Evolutionary conservation across 352 stramenopile genomes (phyloP), one percentile per base, ranked within the genome.

Genomic region (Achlya hypogyna): DNA sequence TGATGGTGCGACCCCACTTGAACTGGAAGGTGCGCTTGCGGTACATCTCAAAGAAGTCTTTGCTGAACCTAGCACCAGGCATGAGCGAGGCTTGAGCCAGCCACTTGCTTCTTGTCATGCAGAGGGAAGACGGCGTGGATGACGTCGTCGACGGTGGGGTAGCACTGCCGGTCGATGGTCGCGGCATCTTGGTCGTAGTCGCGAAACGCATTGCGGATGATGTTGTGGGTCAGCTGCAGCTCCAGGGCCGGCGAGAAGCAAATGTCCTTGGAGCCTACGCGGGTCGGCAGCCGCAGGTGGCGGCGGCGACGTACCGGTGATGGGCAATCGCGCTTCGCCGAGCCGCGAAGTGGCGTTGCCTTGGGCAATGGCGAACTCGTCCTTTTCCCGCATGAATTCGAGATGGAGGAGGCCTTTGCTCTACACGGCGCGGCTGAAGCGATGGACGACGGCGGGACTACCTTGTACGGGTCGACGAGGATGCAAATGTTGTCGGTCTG

Each of bases 121-220:
- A 95, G 70, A 18, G 86, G 86, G 58, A 95, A 92, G 40, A 79
- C 90, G 22, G 91, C 79, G 12, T 90, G 78, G 25, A 95, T 75
- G 4, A 91, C 74, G 52, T 95, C 86, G 29, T 72, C 78, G 31
- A 91, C 79, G 0, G 81, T 89, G 20, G 92, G 73, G 62, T 90
- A 81, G 51, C 86, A 89, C 66, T 91, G 91, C 20, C 91, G 76
- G 62, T 91, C 84, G 31, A 91, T 82, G 18, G 90, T 78, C 81
- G 83, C 91, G 62, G 91, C 86, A 53, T 95, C 86, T 68, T 91
- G 92, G 64, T 95, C 86, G 43, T 92, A 95, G 69, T 95, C 86
- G 31, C 78, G 80, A 25, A 93, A 86, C 0, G 86, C 86, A 59
- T 95, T 95, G 65, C 90, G 77, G 54, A 95, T 95, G 51, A 95